These are phyloP conservation scores for Triglochin maritima DNA, from an alignment of 106 monocot genomes.

Conservation along the genomic window DNA sequence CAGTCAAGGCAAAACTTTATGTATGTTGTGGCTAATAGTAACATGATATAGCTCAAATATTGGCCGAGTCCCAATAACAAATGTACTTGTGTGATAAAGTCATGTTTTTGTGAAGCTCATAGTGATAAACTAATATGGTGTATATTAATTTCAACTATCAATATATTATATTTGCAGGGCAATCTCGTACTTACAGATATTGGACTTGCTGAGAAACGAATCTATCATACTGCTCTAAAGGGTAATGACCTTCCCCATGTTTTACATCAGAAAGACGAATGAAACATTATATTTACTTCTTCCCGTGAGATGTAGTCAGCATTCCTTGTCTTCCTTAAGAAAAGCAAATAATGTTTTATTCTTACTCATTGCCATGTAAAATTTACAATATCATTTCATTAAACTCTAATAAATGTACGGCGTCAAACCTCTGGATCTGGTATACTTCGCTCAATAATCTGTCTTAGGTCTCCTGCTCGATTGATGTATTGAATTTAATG, in stretches of 20 bases:
- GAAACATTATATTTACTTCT: slow-evolving; percentile 4
- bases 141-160: too few relatives aligned
- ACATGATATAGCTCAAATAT: too few relatives aligned
- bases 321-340: neutral
- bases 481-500: neutral
- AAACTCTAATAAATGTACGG: neutral
- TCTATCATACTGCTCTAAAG: slow-evolving; percentile 23
- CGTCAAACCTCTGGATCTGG: too few relatives aligned
- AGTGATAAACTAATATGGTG: neutral
- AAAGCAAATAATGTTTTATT: slow-evolving; percentile 5
- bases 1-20: neutral
- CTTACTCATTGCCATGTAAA: neutral
- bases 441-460: too few relatives aligned
- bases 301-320: neutral
- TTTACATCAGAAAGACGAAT: slow-evolving; percentile 29
- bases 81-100: neutral
- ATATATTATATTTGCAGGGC: slow-evolving; percentile 8
- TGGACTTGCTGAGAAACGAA: slow-evolving; percentile 25
- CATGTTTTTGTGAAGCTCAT: neutral
- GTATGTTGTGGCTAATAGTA: neutral
- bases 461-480: too few relatives aligned
- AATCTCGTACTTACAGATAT: slow-evolving; percentile 10
- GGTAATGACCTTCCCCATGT: slow-evolving; percentile 23
- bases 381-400: neutral
- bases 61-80: neutral